A percentile compares a stretch with the other conserved stretches of the same genome.
Conservation (phyloP, 495 filamentous ascomycete genomes). For the Recurvomyces mirabilis region DNA sequence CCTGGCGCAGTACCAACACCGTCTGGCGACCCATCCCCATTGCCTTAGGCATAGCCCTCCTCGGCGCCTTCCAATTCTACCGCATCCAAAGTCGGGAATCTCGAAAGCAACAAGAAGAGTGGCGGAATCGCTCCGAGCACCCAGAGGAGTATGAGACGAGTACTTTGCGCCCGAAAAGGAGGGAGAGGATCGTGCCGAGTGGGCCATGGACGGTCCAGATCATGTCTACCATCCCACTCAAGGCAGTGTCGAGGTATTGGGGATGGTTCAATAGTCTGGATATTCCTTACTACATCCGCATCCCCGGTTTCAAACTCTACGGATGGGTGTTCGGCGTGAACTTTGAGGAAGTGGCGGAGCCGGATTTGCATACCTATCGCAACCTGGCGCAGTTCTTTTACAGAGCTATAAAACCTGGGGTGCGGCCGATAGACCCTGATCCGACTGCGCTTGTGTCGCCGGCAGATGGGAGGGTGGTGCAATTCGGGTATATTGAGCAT, state of each 20-base stretch:
- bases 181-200: conserved; percentile 54
- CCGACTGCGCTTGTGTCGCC: conserved; percentile 70
- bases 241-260: conserved; percentile 87
- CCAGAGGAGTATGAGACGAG: conserved; percentile 46
- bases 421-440: conserved; percentile 75
- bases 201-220: conserved; percentile 94
- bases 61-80: conserved; percentile 79
- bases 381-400: conserved; percentile 98
- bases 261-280: conserved; percentile 88
- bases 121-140: conserved; percentile 24
- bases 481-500: conserved; percentile 81
- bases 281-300: conserved; percentile 79
- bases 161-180: conserved; percentile 10
- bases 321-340: conserved; percentile 88
- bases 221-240: conserved; percentile 91
- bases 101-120: conserved; percentile 42
- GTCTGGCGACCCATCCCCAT: conserved; percentile 96
- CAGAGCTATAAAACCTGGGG: conserved; percentile 78
- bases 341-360: conserved; percentile 74
- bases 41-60: conserved; percentile 73
- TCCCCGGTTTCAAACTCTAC: conserved; percentile 93
- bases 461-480: conserved; percentile 78
- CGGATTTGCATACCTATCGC: conserved; percentile 76
- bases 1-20: conserved; percentile 62
- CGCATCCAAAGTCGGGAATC: conserved; percentile 44